Conservation (phyloP, 306 rosid species). For the Senna tora region DNA sequence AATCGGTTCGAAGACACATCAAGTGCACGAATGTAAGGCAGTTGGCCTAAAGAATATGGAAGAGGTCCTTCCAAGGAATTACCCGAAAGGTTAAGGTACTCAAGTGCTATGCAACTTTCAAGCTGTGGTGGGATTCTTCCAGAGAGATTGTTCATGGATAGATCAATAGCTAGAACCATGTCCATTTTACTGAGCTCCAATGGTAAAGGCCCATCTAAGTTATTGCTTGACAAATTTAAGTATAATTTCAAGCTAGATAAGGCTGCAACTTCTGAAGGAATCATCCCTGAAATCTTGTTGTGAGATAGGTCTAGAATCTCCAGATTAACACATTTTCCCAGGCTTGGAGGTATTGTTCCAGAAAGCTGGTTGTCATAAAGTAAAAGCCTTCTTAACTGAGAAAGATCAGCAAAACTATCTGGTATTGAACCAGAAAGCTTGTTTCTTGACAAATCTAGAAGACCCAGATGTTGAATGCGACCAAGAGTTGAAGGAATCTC, state of each 20-base stretch:
- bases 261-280: constrained; percentile 86
- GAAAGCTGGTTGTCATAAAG: constrained; percentile 76
- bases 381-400: constrained; percentile 79
- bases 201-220: constrained; percentile 66
- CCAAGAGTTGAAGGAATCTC: constrained; percentile 78
- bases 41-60: constrained; percentile 71
- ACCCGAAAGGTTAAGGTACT: constrained; percentile 71
- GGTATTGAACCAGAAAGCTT: constrained; percentile 83
- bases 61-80: constrained; percentile 72
- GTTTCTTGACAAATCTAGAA: constrained; percentile 80
- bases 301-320: constrained; percentile 86
- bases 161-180: constrained; percentile 84
- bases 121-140: constrained; percentile 74
- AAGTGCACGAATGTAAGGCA: constrained; percentile 60
- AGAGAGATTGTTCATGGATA: constrained; percentile 77
- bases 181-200: constrained; percentile 92
- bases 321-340: constrained; percentile 78
- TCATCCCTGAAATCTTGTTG: constrained; percentile 66
- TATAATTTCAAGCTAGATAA: constrained; percentile 82
- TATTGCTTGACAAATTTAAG: constrained; percentile 74
- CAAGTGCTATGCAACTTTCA: constrained; percentile 82
- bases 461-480: constrained; percentile 72
- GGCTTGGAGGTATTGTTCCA: constrained; percentile 76
- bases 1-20: constrained; percentile 80
- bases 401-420: constrained; percentile 73